Conservation (phyloP, 306 rosid species). For the Purshia tridentata region DNA sequence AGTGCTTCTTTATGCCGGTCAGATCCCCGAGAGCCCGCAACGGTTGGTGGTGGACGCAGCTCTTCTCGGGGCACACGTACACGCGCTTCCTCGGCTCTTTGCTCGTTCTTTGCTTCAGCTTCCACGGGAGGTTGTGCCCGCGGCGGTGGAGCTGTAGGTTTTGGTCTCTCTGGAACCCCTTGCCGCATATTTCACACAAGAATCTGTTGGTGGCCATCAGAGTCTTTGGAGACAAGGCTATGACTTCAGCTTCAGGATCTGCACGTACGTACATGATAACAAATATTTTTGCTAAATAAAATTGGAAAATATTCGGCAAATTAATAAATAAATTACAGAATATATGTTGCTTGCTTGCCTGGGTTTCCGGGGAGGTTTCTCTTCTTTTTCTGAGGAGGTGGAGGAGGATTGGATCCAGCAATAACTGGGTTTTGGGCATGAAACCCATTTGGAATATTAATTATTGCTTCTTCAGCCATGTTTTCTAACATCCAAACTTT, state of each 20-base stretch:
- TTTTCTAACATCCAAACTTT: conserved; percentile 28
- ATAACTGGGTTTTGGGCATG: conserved; percentile 40
- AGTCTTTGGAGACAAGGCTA: conserved; percentile 84
- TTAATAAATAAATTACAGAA: background rate
- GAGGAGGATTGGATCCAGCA: conserved; percentile 40
- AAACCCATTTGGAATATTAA: conserved; percentile 35
- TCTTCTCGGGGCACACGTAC: conserved; percentile 84
- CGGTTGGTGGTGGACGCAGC: conserved; percentile 73
- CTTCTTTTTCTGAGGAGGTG: conserved; percentile 60
- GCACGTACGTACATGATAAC: background rate
- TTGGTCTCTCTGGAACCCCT: conserved; percentile 87
- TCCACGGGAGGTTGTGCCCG: conserved; percentile 94
- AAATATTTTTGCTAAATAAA: too few species aligned
- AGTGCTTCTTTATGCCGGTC: conserved; percentile 92
- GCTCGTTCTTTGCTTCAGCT: conserved; percentile 73
- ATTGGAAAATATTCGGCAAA: background rate
- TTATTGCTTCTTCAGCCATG: conserved; percentile 49
- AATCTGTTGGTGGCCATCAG: conserved; percentile 84
- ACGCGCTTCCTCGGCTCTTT: conserved; percentile 72
- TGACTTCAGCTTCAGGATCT: conserved; percentile 95
- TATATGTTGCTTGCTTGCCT: conserved; percentile 47
- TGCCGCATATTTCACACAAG: conserved; percentile 84
- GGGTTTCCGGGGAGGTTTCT: conserved; percentile 92
- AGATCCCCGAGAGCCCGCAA: conserved; percentile 85
- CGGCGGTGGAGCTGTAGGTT: conserved; percentile 83